phyloP scores from a whole-genome alignment of 1,139 yeast species.

The Dujonia santamariae region DNA sequence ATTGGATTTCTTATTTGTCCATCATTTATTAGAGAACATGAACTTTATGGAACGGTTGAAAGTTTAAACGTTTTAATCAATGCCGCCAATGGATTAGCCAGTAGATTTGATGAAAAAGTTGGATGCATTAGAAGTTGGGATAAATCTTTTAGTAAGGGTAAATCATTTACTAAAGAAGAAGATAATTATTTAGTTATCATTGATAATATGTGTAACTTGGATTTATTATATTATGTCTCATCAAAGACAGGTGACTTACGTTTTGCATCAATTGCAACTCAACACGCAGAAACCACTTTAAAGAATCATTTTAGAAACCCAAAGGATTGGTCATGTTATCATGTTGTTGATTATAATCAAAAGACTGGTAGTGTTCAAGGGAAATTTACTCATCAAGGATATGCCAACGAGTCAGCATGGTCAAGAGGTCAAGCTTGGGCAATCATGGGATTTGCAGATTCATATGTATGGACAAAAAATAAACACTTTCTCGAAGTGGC shows the following conservation, averaged over 20 bases:
- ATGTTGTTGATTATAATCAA: slow-evolving; percentile 20
- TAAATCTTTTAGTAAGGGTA: slow-evolving; percentile 12
- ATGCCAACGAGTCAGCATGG: too few relatives aligned
- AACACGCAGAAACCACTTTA: slow-evolving; percentile 23
- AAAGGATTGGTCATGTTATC: slow-evolving; percentile 23
- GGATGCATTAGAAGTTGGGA: slow-evolving; percentile 25
- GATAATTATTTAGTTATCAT: slow-evolving; percentile 23
- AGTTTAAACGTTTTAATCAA: too few relatives aligned
- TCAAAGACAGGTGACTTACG: slow-evolving; percentile 19
- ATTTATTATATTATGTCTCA: slow-evolving; percentile 22
- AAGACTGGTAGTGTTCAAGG: too few relatives aligned
- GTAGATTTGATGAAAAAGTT: slow-evolving; percentile 18
- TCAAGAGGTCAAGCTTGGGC: too few relatives aligned
- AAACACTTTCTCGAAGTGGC: too few relatives aligned
- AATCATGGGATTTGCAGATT: too few relatives aligned
- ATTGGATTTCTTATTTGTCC: too few relatives aligned
- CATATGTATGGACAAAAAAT: too few relatives aligned
- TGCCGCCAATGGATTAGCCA: slow-evolving; percentile 22
- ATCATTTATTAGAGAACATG: too few relatives aligned
- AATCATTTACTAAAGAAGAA: slow-evolving; percentile 13
- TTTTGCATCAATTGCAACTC: slow-evolving; percentile 21
- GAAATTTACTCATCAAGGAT: too few relatives aligned
- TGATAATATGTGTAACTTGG: slow-evolving; percentile 28
- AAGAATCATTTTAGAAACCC: slow-evolving; percentile 20
- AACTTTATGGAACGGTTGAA: slow-evolving; percentile 8